Base-by-base conservation (phyloP, 1,284 basidiomycete species). In the Pulchroboletus neoregius region DNA sequence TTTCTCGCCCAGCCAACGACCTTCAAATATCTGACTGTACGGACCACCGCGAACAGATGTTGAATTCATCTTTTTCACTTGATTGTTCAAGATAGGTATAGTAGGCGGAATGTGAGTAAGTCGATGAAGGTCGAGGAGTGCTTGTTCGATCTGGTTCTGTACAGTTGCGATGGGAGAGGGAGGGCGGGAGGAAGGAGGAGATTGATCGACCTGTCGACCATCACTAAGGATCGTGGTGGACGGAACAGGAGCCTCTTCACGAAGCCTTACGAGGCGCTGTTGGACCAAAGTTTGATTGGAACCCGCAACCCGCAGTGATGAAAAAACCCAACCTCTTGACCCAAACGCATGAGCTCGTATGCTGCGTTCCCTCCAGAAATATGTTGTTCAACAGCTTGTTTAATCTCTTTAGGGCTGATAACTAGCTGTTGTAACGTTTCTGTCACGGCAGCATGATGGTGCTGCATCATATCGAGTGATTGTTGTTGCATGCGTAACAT, bases 21-120 rank as follows among this genome's bases (percentile, higher is more conserved):
- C 80, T 45, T 68, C 56, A 63, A 68, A 80, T 30, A 81, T 68
- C 46, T 79, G 72, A 53, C 73, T 77, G 50, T 74, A 75, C 13
- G 66, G 67, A 16, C 79, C 78, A 38, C 73, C 73, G 24, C 71
- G 70, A 38, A 72, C 53, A 10, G 74, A 58, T n/a, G 67, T 46
- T 6, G 70, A 56, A 0, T 45, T 40, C 2, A 23, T 23, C 45
- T 66, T 73, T 28, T 50, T 66, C 4, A 81, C 68, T 57, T 81
- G 76, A 16, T 74, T 74, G 40, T 79, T 63, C 35, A 81, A 56
- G 18, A 69, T 54, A 43, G 75, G 76, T 18, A 79, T 68, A 10
- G 69, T 67, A 4, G 78, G 80, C 9, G 71, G 71, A 28, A 79
- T 70, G 3, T 74, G 74, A 2, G 76, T 78, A 22, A 69, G 55